A percentile compares a stretch with the other conserved stretches of the same genome.
Evolutionary conservation across 164 flowering plant species (phyloP).

Genomic region (Dillenia turbinata): DNA sequence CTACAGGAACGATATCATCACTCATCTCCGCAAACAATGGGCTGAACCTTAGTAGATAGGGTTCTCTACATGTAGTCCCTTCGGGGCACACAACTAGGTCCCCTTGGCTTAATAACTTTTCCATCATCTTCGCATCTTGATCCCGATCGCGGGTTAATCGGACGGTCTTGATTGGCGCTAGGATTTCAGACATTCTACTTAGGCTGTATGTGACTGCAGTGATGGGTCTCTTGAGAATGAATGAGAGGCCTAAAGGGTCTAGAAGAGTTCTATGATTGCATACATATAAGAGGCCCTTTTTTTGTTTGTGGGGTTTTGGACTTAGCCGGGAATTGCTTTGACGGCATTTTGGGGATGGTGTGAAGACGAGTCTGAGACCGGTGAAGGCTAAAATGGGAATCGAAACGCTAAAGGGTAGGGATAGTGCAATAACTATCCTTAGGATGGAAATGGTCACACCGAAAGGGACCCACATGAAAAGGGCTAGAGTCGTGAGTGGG

Average conservation of each 20-base stretch:
- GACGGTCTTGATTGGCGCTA: constrained; percentile 51
- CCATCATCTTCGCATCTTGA: constrained; percentile 38
- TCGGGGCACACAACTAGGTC: constrained; percentile 61
- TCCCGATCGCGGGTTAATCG: constrained; percentile 39
- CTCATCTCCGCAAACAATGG: constrained; percentile 53
- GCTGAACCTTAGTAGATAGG: constrained; percentile 53
- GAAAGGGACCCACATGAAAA: constrained; percentile 50
- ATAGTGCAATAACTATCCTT: constrained; percentile 14
- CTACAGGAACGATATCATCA: constrained; percentile 45
- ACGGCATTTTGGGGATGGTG: background rate
- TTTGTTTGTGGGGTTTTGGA: background rate
- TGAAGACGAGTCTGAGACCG: constrained; percentile 18
- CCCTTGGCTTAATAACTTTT: constrained; percentile 30
- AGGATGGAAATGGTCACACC: constrained; percentile 24
- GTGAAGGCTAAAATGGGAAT: constrained; percentile 22
- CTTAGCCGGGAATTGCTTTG: background rate
- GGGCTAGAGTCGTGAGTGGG: constrained; percentile 20
- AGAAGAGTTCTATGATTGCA: constrained; percentile 55
- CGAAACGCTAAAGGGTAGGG: constrained; percentile 25
- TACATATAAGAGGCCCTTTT: constrained; percentile 35
- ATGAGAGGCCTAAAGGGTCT: constrained; percentile 44
- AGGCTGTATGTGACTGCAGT: constrained; percentile 57
- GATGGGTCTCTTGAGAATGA: constrained; percentile 21
- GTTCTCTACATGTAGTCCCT: constrained; percentile 69
- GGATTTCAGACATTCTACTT: constrained; percentile 39